Evolutionary conservation across 2,329 filamentous ascomycete species (phyloP).

Genomic region (Xylaria sp.): DNA sequence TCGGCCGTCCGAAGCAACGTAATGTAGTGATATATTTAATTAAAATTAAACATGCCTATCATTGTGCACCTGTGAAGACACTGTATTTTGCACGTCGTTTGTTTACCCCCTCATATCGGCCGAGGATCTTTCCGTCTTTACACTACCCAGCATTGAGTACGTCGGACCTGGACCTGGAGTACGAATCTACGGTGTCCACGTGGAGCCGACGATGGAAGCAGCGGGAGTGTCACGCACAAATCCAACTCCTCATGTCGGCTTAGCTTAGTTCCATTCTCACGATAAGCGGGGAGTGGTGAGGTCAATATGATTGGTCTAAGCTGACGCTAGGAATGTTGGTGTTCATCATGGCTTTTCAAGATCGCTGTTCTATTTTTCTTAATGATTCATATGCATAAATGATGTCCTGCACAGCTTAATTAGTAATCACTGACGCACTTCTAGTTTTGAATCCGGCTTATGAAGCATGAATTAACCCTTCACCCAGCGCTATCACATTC

Average conservation of each 20-base stretch:
- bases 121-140: background rate
- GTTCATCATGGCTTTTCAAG: background rate
- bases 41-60: background rate
- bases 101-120: background rate
- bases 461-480: background rate
- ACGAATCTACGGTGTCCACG: background rate
- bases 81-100: background rate
- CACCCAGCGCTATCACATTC: background rate
- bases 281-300: background rate
- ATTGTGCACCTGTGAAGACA: background rate
- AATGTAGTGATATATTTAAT: background rate
- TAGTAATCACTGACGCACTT: background rate
- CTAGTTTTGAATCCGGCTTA: background rate
- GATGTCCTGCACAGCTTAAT: background rate
- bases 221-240: background rate
- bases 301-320: background rate
- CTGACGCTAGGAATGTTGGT: background rate
- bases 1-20: conserved; percentile 10
- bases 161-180: background rate
- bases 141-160: background rate
- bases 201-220: background rate
- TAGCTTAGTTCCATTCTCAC: background rate
- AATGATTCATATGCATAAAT: background rate
- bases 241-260: background rate
- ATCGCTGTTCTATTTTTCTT: background rate